Percentiles rank a stretch among this genome's conserved stretches.
phyloP scores from a whole-genome alignment of 1,284 basidiomycete species.

The Pseudomicrostroma phylloplanum region DNA sequence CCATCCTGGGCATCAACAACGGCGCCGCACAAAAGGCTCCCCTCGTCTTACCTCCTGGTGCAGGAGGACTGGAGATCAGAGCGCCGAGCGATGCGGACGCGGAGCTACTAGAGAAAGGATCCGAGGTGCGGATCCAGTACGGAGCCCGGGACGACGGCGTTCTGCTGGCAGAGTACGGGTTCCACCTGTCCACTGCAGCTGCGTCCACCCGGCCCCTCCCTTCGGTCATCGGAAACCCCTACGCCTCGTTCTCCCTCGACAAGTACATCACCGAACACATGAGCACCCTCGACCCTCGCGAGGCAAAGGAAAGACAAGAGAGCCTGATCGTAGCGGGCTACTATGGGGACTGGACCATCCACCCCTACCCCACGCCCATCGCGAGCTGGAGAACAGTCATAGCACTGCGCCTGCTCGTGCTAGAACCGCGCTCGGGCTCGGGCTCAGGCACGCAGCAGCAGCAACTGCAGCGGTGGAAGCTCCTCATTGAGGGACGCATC shows the following conservation, averaged over 20 bases:
- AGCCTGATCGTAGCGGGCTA: background rate
- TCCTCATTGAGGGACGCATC: too few relatives aligned
- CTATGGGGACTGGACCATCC: slow-evolving; percentile 3
- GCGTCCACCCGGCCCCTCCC: background rate
- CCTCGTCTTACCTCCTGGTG: background rate
- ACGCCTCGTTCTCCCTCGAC: background rate
- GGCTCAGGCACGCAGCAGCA: too few relatives aligned
- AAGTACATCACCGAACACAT: background rate
- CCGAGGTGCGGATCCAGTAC: slow-evolving; percentile 1
- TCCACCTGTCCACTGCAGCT: background rate
- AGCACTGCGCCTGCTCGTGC: background rate
- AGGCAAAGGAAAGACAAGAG: background rate
- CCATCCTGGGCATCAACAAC: slow-evolving; percentile 3
- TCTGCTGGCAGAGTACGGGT: slow-evolving; percentile 4
- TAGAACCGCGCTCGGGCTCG: too few relatives aligned
- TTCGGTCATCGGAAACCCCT: background rate
- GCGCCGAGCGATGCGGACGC: background rate
- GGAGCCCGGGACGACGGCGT: background rate
- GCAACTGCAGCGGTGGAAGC: too few relatives aligned
- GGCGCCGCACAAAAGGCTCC: background rate
- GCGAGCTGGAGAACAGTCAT: background rate
- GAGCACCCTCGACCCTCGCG: background rate
- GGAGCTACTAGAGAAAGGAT: background rate
- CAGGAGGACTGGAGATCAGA: background rate
- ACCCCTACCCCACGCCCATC: background rate